Base-by-base conservation (phyloP, 768 basidiomycete species). In the Tylopilus rubrobrunneus region DNA sequence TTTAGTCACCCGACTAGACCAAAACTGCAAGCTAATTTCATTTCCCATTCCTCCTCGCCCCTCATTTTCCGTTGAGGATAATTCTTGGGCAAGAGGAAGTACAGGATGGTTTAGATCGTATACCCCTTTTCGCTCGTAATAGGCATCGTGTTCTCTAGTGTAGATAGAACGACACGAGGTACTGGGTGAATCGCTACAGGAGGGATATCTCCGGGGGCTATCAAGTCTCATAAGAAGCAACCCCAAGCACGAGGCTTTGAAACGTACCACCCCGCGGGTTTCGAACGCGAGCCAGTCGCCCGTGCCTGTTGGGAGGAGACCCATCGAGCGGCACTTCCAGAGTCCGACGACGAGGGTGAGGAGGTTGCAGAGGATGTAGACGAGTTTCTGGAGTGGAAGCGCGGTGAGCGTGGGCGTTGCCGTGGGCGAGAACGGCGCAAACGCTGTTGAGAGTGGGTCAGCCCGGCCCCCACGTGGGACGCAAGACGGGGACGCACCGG, bases 261-360 rank as follows among this genome's bases (percentile, higher is more conserved):
- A 7, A 56, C 67, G 48, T 23, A 93, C 89, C 63, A 68, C 49
- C 34, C 83, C 84, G 61, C 94, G 76, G 2, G 83, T 86, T 74
- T 96, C 94, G 60, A 98, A 98, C 14, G 91, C 92, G 48, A 96
- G 73, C 92, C 94, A 98, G 71, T 98, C 95, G 2, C 88, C 92
- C 0, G 92, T 90, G 1, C 95, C 92, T 1, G 84, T 87, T 0
- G 94, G 94, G 17, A 98, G 72, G 49, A 98, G 75, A 0, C 94
- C 94, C 92, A 98, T 94, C 0, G 86, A 82, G 31, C 84, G 83
- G 71, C 93, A 96, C 70, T 98, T 98, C 87, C 89, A 98, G 27
- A 97, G 69, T 0, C 94, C 94, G 28, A 97, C 84, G 6, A 75
- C 82, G 17, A 97, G 78, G 0, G 92, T 95, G 51, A 87, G 66